phyloP scores from a whole-genome alignment of 768 basidiomycete species.

The Sporobolomyces pararoseus region DNA sequence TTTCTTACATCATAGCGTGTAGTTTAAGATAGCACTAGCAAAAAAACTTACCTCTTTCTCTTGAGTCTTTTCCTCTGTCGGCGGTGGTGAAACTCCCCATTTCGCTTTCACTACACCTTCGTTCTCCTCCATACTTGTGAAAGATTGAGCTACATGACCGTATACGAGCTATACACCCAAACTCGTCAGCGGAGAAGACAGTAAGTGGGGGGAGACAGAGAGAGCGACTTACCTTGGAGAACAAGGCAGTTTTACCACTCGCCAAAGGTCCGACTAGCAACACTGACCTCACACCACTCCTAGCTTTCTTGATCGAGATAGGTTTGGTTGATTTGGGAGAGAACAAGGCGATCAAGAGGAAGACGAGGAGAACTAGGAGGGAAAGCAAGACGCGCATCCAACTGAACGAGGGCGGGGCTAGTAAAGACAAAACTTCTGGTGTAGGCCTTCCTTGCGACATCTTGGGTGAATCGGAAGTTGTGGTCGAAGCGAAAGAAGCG shows the following conservation, averaged over 20 bases:
- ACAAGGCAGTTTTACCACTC: constrained; percentile 43
- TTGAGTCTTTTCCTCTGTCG: not conserved
- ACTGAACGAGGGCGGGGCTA: constrained; percentile 4
- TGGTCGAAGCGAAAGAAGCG: too few relatives aligned
- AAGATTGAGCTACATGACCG: constrained; percentile 29
- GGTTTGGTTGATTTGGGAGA: constrained; percentile 21
- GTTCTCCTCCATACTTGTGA: constrained; percentile 43
- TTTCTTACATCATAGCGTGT: not conserved
- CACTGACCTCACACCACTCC: constrained; percentile 17
- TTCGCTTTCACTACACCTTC: constrained; percentile 33
- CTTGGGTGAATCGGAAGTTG: too few relatives aligned
- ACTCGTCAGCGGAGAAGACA: not conserved
- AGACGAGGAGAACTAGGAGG: constrained; percentile 23
- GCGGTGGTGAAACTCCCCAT: constrained; percentile 3
- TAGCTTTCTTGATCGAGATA: not conserved
- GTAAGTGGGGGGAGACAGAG: not conserved
- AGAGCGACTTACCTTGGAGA: constrained; percentile 29
- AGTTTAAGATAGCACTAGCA: not conserved
- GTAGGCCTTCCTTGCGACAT: constrained; percentile 7
- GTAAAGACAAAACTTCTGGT: not conserved
- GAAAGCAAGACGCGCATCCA: constrained; percentile 21
- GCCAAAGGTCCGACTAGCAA: constrained; percentile 41
- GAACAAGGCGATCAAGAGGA: constrained; percentile 27
- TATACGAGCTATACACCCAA: constrained; percentile 38
- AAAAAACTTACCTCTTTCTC: constrained; percentile 14